These are phyloP conservation scores for Kwoniella mangroviensis DNA, from an alignment of 768 basidiomycete species.

Conservation along the genomic window DNA sequence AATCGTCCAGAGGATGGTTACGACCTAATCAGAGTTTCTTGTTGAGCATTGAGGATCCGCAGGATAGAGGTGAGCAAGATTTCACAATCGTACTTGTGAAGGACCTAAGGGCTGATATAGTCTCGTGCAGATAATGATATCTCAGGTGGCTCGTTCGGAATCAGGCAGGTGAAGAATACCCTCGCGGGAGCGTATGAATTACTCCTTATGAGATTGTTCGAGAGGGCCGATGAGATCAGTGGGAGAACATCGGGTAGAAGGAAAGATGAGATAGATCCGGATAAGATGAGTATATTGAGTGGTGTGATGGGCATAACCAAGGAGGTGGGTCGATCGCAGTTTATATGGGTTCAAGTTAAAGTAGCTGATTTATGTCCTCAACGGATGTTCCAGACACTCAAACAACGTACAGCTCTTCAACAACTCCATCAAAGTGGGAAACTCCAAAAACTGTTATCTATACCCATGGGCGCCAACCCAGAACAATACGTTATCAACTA, in stretches of 20 bases:
- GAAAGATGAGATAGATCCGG: constrained; percentile 30
- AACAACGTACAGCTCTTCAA: constrained; percentile 40
- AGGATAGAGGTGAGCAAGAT: constrained; percentile 71
- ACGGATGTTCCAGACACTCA: constrained; percentile 34
- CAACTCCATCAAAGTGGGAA: constrained; percentile 40
- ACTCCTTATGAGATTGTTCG: constrained; percentile 73
- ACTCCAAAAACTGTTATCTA: constrained; percentile 41
- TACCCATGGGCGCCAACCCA: constrained; percentile 36
- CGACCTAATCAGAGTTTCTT: constrained; percentile 62
- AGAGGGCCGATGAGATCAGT: constrained; percentile 68
- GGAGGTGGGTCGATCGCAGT: constrained; percentile 64
- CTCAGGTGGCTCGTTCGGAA: constrained; percentile 82
- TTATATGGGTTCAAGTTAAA: background rate
- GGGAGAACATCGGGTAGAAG: constrained; percentile 64
- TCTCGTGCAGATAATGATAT: constrained; percentile 81
- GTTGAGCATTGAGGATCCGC: constrained; percentile 91
- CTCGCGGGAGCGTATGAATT: constrained; percentile 74
- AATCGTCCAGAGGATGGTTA: constrained; percentile 78
- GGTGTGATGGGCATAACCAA: constrained; percentile 81
- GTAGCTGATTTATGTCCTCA: background rate
- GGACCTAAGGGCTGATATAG: constrained; percentile 14
- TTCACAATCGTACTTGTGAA: background rate
- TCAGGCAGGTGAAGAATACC: constrained; percentile 77
- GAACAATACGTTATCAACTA: constrained; percentile 34
- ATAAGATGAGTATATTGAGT: constrained; percentile 77